Conservation (phyloP, 2,329 filamentous ascomycete genomes). For the Xylaria sp. region DNA sequence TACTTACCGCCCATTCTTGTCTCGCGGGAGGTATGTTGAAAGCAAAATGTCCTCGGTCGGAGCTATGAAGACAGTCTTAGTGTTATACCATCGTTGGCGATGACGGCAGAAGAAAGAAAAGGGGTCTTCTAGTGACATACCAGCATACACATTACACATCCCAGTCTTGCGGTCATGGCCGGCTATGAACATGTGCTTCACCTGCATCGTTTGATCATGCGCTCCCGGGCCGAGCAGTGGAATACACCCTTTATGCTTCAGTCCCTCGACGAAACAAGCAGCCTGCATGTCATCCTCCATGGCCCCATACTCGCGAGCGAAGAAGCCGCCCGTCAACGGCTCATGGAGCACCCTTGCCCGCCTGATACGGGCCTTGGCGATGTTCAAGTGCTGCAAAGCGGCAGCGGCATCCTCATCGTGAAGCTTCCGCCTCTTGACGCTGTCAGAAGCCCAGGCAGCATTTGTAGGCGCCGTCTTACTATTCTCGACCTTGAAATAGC, state of each 20-base stretch:
- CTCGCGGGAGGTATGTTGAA: slow-evolving; percentile 57
- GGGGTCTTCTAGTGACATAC: slow-evolving; percentile 51
- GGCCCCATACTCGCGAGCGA: slow-evolving; percentile 52
- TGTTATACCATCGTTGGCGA: slow-evolving; percentile 27
- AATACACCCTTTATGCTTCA: slow-evolving; percentile 56
- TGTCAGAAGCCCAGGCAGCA: slow-evolving; percentile 66
- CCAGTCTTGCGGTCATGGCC: slow-evolving; percentile 54
- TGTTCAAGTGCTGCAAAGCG: slow-evolving; percentile 45
- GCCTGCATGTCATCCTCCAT: slow-evolving; percentile 45
- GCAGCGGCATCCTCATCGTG: slow-evolving; percentile 54
- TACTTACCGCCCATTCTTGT: slow-evolving; percentile 56
- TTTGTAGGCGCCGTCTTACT: slow-evolving; percentile 62
- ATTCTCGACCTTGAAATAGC: slow-evolving; percentile 75
- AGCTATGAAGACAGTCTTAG: slow-evolving; percentile 41
- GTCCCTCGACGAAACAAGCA: slow-evolving; percentile 54
- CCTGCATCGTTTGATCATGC: slow-evolving; percentile 32
- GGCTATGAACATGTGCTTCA: slow-evolving; percentile 56
- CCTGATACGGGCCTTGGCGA: slow-evolving; percentile 54
- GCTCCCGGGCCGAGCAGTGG: slow-evolving; percentile 41
- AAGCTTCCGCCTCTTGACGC: slow-evolving; percentile 66
- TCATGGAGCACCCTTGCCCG: slow-evolving; percentile 50
- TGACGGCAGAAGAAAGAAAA: not conserved
- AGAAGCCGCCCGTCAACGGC: slow-evolving; percentile 50
- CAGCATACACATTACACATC: slow-evolving; percentile 57
- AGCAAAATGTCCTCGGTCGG: slow-evolving; percentile 52